Base-by-base conservation (phyloP, 192 early-diverging fungal genomes). In the Fimicolochytrium jonesii region DNA sequence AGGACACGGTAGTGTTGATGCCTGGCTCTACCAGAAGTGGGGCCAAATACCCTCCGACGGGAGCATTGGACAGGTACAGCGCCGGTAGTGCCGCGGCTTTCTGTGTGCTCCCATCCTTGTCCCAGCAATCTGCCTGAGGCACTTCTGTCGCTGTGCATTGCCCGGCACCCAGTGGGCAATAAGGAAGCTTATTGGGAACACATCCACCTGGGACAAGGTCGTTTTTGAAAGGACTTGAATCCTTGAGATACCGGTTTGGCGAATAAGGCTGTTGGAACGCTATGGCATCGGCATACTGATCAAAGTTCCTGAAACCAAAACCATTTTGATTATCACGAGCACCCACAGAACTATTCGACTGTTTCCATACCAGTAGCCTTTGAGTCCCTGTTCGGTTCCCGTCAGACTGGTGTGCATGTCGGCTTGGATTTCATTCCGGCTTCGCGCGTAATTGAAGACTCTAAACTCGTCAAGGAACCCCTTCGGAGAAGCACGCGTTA, bases 221-320 rank as follows among this genome's bases (percentile, higher is more conserved):
- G 3, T 37, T 37, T 7, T 17, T 28, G 34, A 20, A 13, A 5
- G 5, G 9, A 20, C 33, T 37, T 20, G 33, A 18, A 23, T 56
- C 54, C 18, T 37, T 3, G 22, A 56, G 33, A 7, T 6, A 25
- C 28, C 17, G 20, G 2, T 15, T 23, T 0, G 34, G 29, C 33
- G 23, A 15, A 28, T 56, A 33, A 25, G 36, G 20, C 36, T 34
- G 34, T 4, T 11, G 9, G 23, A 56, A 37, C 4, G 54, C 54
- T 4, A 39, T 22, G 20, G 37, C 23, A 28, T 56, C 54, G 3
- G 34, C 34, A n/a, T 37, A 34, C 36, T 56, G 28, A 56, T 56
- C 37, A 39, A 56, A 56, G 54, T 56, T 39, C 50, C 50, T 52
- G n/a, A 25, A 52, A n/a, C 10, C n/a, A n/a, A n/a, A n/a, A n/a